Base-by-base conservation (phyloP, 2,329 filamentous ascomycete species). In the Trichoderma gracile region DNA sequence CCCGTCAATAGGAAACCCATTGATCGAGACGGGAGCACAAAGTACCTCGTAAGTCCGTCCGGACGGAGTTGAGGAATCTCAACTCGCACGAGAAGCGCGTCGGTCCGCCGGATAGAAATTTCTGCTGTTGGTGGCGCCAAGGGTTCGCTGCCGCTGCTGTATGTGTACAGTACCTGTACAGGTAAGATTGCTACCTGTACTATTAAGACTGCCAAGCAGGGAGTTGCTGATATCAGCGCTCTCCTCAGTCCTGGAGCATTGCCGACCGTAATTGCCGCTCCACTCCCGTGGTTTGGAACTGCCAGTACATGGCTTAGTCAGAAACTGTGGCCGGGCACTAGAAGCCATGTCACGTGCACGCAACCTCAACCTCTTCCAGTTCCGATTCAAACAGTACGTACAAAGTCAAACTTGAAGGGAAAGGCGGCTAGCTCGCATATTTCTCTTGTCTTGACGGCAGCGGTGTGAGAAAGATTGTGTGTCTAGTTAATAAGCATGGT, bases 71-170 rank as follows among this genome's bases (percentile, higher is more conserved):
- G 10, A 23, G 21, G 19, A 25, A 17, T 38, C 5, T 49, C 56
- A 25, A 53, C 40, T 61, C 49, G 40, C 40, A 61, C 49, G 40
- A 61, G 58, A 53, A 53, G 49, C 58, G 58, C 49, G 25, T 53
- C 49, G 58, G 58, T 61, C 49, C 49, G 58, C 47, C 38, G 58
- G 58, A 61, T 61, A 38, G 46, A 53, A 61, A 61, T 45, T 61
- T 61, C 23, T 14, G 12, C 47, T 17, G 30, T 53, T 46, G 58
- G 49, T 61, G 49, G 58, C 58, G 58, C 25, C 58, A 53, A 61
- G 49, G 38, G 25, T 45, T 52, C 14, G 42, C 21, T n/a, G 12
- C 27, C 23, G 9, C 27, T 45, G 2, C 3, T 9, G 30, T 33
- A 33, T 14, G 25, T 27, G 25, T 27, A 27, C 4, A 6, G 33